These are phyloP conservation scores for Fusarium sarcochroum DNA, from an alignment of 2,329 filamentous ascomycete species.

Conservation along the genomic window DNA sequence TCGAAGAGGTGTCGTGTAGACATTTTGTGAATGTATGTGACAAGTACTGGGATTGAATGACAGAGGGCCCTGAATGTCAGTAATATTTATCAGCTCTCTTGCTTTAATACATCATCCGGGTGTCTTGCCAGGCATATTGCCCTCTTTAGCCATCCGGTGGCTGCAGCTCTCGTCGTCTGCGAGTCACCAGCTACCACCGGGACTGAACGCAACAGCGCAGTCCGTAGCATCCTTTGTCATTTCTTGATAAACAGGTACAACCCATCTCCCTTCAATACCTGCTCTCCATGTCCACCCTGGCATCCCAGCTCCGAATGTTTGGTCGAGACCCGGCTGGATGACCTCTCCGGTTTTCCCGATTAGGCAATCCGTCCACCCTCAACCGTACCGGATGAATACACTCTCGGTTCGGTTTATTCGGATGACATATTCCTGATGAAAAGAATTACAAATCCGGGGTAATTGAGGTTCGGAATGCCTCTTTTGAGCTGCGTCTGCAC, in stretches of 20 bases:
- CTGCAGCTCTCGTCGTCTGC: background rate
- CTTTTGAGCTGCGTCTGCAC: constrained; percentile 15
- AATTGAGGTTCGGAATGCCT: constrained; percentile 13
- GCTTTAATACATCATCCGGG: background rate
- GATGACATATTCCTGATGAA: constrained; percentile 7
- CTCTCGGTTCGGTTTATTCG: background rate
- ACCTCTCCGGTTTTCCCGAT: constrained; percentile 39
- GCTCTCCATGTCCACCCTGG: constrained; percentile 11
- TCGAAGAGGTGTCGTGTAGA: constrained; percentile 68
- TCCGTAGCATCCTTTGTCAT: background rate
- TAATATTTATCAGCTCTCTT: background rate
- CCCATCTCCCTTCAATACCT: background rate
- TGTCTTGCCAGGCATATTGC: background rate
- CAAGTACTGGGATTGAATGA: no score
- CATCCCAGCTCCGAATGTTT: constrained; percentile 9
- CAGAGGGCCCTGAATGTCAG: no score
- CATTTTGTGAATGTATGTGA: constrained; percentile 53
- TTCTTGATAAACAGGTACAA: background rate
- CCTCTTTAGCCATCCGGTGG: background rate
- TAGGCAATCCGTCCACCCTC: constrained; percentile 35
- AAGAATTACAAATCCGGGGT: background rate
- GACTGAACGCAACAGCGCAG: background rate
- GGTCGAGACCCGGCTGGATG: constrained; percentile 6
- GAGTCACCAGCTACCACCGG: background rate
- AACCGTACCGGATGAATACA: background rate